Evolutionary conservation across 2,329 filamentous ascomycete genomes (phyloP).

Genomic region (Microthyrium microscopicum): DNA sequence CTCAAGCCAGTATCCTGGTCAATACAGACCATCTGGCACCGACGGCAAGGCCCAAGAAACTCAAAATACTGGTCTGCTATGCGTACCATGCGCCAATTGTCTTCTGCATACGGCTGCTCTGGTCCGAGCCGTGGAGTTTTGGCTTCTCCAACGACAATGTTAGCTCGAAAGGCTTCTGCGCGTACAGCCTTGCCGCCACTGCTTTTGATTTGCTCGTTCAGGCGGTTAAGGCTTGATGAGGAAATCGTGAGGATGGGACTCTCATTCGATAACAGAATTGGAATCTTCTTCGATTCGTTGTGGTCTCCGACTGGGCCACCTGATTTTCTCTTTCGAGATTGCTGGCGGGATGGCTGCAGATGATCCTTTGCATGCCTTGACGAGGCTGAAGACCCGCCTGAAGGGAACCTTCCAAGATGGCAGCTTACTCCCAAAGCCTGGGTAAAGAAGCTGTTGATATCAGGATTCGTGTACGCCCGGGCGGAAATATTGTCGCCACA

Average conservation of each 20-base stretch:
- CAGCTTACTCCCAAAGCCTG: slow-evolving; percentile 61
- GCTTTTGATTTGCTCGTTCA: slow-evolving; percentile 56
- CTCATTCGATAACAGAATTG: slow-evolving; percentile 78
- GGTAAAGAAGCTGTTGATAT: slow-evolving; percentile 64
- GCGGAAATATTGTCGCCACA: slow-evolving; percentile 67
- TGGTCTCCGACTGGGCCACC: slow-evolving; percentile 5
- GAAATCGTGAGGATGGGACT: slow-evolving; percentile 81
- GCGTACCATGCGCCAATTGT: slow-evolving; percentile 52
- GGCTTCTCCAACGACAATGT: slow-evolving; percentile 50
- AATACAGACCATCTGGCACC: slow-evolving; percentile 94
- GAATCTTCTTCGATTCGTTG: slow-evolving; percentile 29
- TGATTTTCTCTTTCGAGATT: background rate
- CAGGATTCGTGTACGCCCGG: slow-evolving; percentile 48
- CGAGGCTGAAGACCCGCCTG: slow-evolving; percentile 36
- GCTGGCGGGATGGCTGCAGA: slow-evolving; percentile 27
- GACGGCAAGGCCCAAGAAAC: slow-evolving; percentile 65
- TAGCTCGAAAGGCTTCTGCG: slow-evolving; percentile 70
- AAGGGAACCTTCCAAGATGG: slow-evolving; percentile 67
- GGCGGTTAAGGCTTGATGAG: slow-evolving; percentile 55
- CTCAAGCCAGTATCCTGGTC: slow-evolving; percentile 67
- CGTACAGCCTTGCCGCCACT: slow-evolving; percentile 48
- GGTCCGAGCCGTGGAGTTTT: background rate
- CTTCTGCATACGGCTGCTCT: slow-evolving; percentile 55
- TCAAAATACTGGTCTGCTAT: slow-evolving; percentile 51
- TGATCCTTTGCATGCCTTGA: slow-evolving; percentile 57